Conservation (phyloP, 2,329 filamentous ascomycete genomes). For the Uncinocarpus reesii region DNA sequence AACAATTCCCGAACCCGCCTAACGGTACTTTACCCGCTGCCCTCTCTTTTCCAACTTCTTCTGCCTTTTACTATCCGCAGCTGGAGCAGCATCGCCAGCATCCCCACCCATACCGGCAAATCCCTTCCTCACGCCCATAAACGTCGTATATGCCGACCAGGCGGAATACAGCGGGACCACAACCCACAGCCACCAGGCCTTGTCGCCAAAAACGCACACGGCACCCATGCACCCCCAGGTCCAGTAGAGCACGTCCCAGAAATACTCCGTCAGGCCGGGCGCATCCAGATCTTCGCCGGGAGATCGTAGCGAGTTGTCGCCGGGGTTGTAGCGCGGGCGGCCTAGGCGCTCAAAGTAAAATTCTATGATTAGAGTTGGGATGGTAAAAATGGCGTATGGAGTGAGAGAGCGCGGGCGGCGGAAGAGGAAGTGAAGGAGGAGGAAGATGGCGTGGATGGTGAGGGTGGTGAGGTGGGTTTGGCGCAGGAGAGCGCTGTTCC, state of each 20-base stretch:
- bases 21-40: constrained; percentile 36
- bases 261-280: constrained; percentile 84
- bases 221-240: constrained; percentile 68
- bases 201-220: constrained; percentile 72
- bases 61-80: constrained; percentile 41
- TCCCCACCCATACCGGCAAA: constrained; percentile 26
- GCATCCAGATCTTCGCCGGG: constrained; percentile 82
- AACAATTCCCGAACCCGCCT: constrained; percentile 17
- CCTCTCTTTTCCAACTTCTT: constrained; percentile 45
- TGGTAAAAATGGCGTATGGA: constrained; percentile 61
- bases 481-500: constrained; percentile 66
- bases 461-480: constrained; percentile 71
- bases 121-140: constrained; percentile 37
- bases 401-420: constrained; percentile 52
- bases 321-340: constrained; percentile 60
- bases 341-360: constrained; percentile 76
- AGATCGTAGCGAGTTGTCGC: constrained; percentile 56
- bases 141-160: constrained; percentile 38
- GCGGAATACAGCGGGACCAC: constrained; percentile 41
- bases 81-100: constrained; percentile 28
- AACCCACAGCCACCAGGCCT: constrained; percentile 58
- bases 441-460: constrained; percentile 61
- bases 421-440: constrained; percentile 57
- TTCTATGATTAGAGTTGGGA: constrained; percentile 68
- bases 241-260: constrained; percentile 96